Evolutionary conservation across 2,329 filamentous ascomycete genomes (phyloP).

Genomic region (Sporothrix brunneoviolacea): DNA sequence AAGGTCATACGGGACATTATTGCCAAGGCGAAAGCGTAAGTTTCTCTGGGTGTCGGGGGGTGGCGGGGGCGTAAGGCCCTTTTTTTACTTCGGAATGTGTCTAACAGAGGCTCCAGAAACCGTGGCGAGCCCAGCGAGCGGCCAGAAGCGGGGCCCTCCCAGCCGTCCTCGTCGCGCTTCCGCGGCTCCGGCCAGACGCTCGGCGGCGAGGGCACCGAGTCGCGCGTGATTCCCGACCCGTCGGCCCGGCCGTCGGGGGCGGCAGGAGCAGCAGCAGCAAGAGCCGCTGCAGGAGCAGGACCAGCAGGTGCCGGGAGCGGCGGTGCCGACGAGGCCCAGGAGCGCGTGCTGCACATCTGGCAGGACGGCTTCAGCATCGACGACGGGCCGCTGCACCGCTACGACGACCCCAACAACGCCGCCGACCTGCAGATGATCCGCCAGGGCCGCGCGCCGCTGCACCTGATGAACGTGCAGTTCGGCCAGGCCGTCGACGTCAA

Average conservation of each 20-base stretch:
- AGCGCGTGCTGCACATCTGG: conserved; percentile 72
- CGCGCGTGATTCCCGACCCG: conserved; percentile 60
- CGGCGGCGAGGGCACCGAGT: conserved; percentile 69
- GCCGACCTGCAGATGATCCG: conserved; percentile 69
- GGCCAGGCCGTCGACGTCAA: conserved; percentile 75
- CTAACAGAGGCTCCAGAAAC: background rate
- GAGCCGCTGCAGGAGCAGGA: too few relatives aligned
- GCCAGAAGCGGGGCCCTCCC: conserved; percentile 34
- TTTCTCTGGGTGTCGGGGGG: too few relatives aligned
- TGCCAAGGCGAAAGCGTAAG: conserved; percentile 47
- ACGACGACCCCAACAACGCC: conserved; percentile 70
- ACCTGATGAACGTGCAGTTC: conserved; percentile 68
- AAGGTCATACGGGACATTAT: conserved; percentile 58
- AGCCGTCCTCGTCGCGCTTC: conserved; percentile 48
- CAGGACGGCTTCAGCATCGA: conserved; percentile 79
- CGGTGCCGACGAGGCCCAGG: conserved; percentile 39
- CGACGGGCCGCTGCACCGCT: conserved; percentile 69
- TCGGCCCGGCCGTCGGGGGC: conserved; percentile 23
- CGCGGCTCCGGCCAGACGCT: conserved; percentile 67
- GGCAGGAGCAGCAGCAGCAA: too few relatives aligned
- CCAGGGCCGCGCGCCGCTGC: conserved; percentile 66
- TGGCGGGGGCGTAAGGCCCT: too few relatives aligned
- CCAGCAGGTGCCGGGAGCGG: conserved; percentile 23
- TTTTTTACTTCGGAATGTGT: too few relatives aligned
- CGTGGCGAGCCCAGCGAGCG: background rate